These are phyloP conservation scores for Pelargonium cotyledonis DNA, from an alignment of 441 rosid species.

Conservation along the genomic window DNA sequence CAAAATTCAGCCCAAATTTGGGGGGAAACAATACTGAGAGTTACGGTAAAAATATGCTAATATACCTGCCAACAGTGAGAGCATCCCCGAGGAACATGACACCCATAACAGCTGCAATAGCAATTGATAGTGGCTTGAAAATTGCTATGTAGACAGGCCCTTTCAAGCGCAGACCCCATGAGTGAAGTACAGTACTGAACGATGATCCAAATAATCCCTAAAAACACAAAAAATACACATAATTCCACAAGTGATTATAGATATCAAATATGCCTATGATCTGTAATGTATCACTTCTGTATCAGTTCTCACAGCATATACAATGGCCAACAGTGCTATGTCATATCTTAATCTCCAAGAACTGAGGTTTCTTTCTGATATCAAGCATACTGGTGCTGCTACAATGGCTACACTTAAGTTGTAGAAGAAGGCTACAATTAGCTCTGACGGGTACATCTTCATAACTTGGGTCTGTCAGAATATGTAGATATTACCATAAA, in stretches of 20 bases:
- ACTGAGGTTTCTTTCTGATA: neutral
- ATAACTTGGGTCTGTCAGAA: constrained; percentile 46
- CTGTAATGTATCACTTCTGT: neutral
- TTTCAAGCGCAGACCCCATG: constrained; percentile 56
- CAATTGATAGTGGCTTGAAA: constrained; percentile 57
- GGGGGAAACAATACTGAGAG: no score
- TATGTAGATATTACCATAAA: neutral
- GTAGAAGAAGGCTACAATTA: neutral
- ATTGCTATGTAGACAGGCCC: constrained; percentile 62
- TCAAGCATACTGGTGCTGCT: neutral
- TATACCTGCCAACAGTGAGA: constrained; percentile 54
- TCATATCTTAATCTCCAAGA: constrained; percentile 3
- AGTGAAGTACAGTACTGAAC: constrained; percentile 41
- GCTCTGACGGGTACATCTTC: constrained; percentile 16
- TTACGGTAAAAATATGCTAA: constrained; percentile 16
- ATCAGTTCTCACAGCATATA: constrained; percentile 29
- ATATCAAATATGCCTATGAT: no score
- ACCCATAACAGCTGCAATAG: constrained; percentile 50
- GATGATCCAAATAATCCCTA: constrained; percentile 59
- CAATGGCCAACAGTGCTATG: neutral
- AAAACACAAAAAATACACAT: neutral
- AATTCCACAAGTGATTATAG: no score
- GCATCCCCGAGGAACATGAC: constrained; percentile 54
- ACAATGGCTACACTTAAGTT: neutral
- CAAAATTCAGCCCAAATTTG: no score